Conservation (phyloP, 192 early-diverging fungal species). For the Haplosporangium gracile region DNA sequence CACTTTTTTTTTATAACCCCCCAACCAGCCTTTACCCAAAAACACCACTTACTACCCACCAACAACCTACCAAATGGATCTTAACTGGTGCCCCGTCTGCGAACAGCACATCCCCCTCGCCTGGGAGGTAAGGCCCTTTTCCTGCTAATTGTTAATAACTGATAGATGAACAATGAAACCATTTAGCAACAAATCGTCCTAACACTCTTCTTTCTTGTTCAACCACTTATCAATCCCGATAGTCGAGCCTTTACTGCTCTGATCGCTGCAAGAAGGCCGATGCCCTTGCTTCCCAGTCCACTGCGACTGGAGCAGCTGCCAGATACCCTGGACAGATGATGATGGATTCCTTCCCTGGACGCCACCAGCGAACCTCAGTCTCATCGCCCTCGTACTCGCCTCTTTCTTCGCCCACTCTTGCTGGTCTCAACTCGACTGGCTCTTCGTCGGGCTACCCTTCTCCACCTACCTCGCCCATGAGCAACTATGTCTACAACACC, state of each 20-base stretch:
- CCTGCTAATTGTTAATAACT: background rate
- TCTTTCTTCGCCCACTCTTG: conserved; percentile 39
- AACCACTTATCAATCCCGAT: background rate
- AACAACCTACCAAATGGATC: conserved; percentile 30
- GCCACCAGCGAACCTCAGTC: conserved; percentile 14
- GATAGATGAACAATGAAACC: background rate
- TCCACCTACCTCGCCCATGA: conserved; percentile 50
- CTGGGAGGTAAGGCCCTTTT: conserved; percentile 52
- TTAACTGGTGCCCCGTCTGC: conserved; percentile 59
- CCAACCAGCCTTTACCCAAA: conserved; percentile 1
- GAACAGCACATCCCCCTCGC: conserved; percentile 57
- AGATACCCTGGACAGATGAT: conserved; percentile 13
- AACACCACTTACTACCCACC: background rate
- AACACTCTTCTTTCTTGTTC: background rate
- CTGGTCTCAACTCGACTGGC: conserved; percentile 13
- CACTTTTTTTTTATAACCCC: background rate
- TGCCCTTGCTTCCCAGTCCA: conserved; percentile 20
- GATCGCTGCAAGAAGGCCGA: conserved; percentile 56
- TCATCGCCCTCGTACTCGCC: conserved; percentile 32
- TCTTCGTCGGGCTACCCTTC: conserved; percentile 27
- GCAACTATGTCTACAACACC: conserved; percentile 49
- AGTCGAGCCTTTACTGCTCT: conserved; percentile 57
- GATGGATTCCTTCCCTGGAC: conserved; percentile 34
- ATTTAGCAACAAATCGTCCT: background rate
- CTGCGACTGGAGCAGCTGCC: background rate